phyloP scores from a whole-genome alignment of 768 basidiomycete species.

The Macrolepiota fuliginosa region DNA sequence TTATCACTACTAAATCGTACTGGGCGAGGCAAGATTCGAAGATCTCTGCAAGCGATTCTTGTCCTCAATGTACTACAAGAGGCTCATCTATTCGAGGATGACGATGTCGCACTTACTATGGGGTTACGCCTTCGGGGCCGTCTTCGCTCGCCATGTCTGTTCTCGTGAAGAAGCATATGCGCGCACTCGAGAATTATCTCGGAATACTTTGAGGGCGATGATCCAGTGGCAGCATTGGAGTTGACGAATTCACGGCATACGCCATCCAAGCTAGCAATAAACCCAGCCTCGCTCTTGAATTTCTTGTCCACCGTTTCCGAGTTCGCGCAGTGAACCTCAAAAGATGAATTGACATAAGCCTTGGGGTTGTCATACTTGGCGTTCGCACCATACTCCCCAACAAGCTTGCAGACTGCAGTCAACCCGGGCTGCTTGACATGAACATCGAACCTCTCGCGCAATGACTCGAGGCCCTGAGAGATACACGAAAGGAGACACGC shows the following conservation, averaged over 20 bases:
- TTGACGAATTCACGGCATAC: constrained; percentile 98
- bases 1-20: too few species aligned
- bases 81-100: too few species aligned
- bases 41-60: too few species aligned
- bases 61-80: constrained; percentile 65
- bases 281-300: constrained; percentile 94
- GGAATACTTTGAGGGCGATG: constrained; percentile 86
- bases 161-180: constrained; percentile 88
- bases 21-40: too few species aligned
- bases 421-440: constrained; percentile 94
- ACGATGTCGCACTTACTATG: constrained; percentile 61
- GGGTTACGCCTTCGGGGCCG: constrained; percentile 89
- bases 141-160: constrained; percentile 95
- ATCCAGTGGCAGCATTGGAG: constrained; percentile 88
- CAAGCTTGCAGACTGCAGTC: constrained; percentile 76
- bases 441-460: constrained; percentile 90
- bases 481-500: constrained; percentile 98
- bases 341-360: constrained; percentile 89
- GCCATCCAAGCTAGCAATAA: constrained; percentile 93
- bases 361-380: constrained; percentile 86
- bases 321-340: constrained; percentile 94
- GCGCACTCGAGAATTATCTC: constrained; percentile 94
- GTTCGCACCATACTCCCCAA: constrained; percentile 49
- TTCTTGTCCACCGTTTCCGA: constrained; percentile 87
- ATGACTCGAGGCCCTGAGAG: constrained; percentile 86